Evolutionary conservation across 495 filamentous ascomycete genomes (phyloP).

Genomic region (Aspergillus conjunctus): DNA sequence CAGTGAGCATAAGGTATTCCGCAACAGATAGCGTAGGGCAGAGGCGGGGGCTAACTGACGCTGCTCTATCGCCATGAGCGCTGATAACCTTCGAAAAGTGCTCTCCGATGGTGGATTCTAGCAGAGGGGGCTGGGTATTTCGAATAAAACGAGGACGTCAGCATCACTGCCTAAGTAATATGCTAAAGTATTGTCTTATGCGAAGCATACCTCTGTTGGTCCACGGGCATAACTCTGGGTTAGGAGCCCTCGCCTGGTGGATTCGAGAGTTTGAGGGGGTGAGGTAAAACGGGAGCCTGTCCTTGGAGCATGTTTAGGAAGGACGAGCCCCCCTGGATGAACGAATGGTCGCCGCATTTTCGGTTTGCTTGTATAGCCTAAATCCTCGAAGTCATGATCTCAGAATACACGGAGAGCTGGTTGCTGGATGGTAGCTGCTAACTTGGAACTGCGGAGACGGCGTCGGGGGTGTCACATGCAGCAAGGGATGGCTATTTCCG

Average conservation of each 20-base stretch:
- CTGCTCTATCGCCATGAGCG: slow-evolving; percentile 71
- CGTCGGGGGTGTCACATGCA: slow-evolving; percentile 4
- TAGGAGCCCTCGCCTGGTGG: slow-evolving; percentile 35
- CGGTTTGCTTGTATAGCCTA: background rate
- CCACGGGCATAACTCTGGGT: slow-evolving; percentile 52
- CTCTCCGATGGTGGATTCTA: slow-evolving; percentile 75
- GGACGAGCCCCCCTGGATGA: background rate
- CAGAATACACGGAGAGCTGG: background rate
- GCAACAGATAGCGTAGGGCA: background rate
- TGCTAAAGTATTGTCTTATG: background rate
- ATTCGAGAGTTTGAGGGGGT: background rate
- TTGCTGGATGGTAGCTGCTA: background rate
- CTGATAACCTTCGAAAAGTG: slow-evolving; percentile 76
- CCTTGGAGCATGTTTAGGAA: background rate
- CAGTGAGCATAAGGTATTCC: background rate
- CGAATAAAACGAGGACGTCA: slow-evolving; percentile 1
- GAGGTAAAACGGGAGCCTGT: background rate
- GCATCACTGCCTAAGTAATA: background rate
- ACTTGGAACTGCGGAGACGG: background rate
- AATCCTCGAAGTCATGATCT: background rate
- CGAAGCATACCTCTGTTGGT: slow-evolving; percentile 40
- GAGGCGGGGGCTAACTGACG: slow-evolving; percentile 49
- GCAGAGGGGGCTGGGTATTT: slow-evolving; percentile 62
- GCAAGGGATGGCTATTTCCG: slow-evolving; percentile 12
- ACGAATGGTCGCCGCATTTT: background rate